Evolutionary conservation across 176 grass and related monocot species (phyloP), one percentile per base, ranked within the genome.

Genomic region (Carex pumila): DNA sequence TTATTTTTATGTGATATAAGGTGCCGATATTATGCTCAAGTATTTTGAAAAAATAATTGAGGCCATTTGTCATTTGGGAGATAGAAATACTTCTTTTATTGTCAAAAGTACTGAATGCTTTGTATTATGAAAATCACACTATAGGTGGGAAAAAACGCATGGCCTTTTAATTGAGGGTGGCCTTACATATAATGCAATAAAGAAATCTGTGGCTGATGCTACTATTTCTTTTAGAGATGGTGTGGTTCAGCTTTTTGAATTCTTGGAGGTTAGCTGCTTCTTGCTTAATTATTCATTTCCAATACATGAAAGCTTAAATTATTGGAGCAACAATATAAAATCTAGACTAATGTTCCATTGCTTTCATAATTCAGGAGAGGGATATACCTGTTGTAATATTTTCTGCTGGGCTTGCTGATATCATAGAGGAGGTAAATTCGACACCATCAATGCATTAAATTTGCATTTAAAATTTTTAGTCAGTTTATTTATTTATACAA

Each of bases 371-470:
- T 88, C 86, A 98, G 95, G 89, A 89, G 85, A 90, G 80, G 90
- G 95, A 88, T 68, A 90, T 98, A 72, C 92, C 95, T 83, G 82
- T 94, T 17, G 32, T 98, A 34, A 81, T 98, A 71, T 98, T 98
- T 94, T 98, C 95, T 84, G 95, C 95, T 87, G 95, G 95, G 78
- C 95, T 98, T 74, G 92, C 92, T 80, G 92, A 94, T 82, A 93
- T 94, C 59, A 98, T 98, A 82, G 95, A 95, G 85, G 95, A 98
- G 91, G 95, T 95, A 76, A 81, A 54, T 82, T 37, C 62, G 4
- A 79, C 60, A 21, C 25, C 47, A 82, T 2, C 25, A 67, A 64
- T 49, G 84, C 19, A 88, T 31, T 84, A 79, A 41, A 59, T 3
- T 54, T 77, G 17, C 8, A 63, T 32, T 78, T 81, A 55, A 78